These are phyloP conservation scores for Geosmithia flava DNA, from an alignment of 2,329 filamentous ascomycete species.

Conservation along the genomic window DNA sequence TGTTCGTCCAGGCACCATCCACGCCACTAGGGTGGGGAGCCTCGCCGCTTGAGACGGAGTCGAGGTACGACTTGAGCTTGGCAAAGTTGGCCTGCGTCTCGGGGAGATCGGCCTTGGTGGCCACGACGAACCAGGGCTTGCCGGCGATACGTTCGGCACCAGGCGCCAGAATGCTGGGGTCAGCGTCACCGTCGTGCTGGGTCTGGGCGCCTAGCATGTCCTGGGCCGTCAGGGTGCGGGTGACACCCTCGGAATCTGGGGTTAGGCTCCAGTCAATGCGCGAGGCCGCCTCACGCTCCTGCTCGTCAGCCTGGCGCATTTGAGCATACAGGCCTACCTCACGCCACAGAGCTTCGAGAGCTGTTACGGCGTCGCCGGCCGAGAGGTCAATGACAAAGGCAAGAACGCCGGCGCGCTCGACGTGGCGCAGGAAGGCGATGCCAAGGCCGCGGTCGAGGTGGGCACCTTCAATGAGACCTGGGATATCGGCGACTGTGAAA, in stretches of 20 bases:
- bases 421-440: slow-evolving; percentile 82
- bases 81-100: slow-evolving; percentile 68
- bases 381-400: slow-evolving; percentile 87
- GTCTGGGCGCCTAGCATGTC: neutral
- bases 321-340: slow-evolving; percentile 83
- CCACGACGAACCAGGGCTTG: slow-evolving; percentile 95
- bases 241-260: neutral
- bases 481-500: slow-evolving; percentile 93
- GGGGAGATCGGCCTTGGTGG: slow-evolving; percentile 80
- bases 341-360: slow-evolving; percentile 73
- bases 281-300: slow-evolving; percentile 46
- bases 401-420: slow-evolving; percentile 84
- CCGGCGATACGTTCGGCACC: slow-evolving; percentile 59
- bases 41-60: slow-evolving; percentile 46
- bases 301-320: slow-evolving; percentile 61
- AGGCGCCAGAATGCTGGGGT: slow-evolving; percentile 2
- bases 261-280: slow-evolving; percentile 44
- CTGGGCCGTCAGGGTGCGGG: neutral
- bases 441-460: slow-evolving; percentile 87
- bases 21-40: slow-evolving; percentile 62
- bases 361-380: slow-evolving; percentile 65
- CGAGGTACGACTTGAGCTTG: slow-evolving; percentile 57
- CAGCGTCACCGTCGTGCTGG: neutral
- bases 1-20: slow-evolving; percentile 41
- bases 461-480: slow-evolving; percentile 82